phyloP scores from a whole-genome alignment of 2,329 filamentous ascomycete genomes.

The Hymenoscyphus salicellus region DNA sequence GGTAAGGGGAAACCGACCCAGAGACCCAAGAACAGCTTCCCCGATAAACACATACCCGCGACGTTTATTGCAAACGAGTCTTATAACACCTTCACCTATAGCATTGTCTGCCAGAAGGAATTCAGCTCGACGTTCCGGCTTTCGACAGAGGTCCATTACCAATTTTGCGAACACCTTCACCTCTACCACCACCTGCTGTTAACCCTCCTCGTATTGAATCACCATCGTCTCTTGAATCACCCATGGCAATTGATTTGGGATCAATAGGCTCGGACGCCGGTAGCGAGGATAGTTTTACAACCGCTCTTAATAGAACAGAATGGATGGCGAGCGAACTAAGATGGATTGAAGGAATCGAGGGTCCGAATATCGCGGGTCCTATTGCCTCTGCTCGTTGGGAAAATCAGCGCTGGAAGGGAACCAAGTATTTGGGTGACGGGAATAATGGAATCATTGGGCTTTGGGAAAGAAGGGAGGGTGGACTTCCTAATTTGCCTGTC shows the following conservation, averaged over 20 bases:
- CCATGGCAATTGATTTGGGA: no score
- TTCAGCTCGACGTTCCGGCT: no score
- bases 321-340: not conserved
- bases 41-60: no score
- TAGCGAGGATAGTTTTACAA: not conserved
- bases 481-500: not conserved
- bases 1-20: not conserved
- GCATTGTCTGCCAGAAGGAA: no score
- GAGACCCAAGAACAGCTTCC: not conserved
- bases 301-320: not conserved
- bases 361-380: not conserved
- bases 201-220: no score
- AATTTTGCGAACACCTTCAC: no score
- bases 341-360: not conserved
- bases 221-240: no score
- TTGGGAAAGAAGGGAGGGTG: not conserved
- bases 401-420: not conserved
- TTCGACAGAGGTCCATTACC: no score
- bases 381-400: not conserved
- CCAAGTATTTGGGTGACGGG: not conserved
- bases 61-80: no score
- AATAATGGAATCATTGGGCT: not conserved
- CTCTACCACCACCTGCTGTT: no score
- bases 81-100: no score
- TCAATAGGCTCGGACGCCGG: no score